These are phyloP conservation scores for Botrytis fragariae DNA, from an alignment of 2,329 filamentous ascomycete genomes.

Conservation along the genomic window DNA sequence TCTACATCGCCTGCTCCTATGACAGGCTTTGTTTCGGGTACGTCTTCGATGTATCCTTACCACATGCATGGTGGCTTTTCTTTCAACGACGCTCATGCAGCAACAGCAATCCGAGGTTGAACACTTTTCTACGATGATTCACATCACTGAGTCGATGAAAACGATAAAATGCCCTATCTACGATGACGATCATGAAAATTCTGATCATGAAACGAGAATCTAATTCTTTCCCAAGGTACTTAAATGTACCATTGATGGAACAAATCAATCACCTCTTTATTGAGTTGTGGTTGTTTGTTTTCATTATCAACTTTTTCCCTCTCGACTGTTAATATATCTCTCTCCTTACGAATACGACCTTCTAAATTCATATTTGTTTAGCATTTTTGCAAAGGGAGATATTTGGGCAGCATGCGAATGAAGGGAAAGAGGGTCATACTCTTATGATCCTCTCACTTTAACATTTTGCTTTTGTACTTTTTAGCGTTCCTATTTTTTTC, in stretches of 20 bases:
- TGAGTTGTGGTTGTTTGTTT: constrained; percentile 1
- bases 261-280: background rate
- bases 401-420: constrained; percentile 17
- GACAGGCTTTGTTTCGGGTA: constrained; percentile 48
- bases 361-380: constrained; percentile 16
- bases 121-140: background rate
- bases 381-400: constrained; percentile 15
- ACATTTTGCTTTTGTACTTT: constrained; percentile 17
- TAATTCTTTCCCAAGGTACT: background rate
- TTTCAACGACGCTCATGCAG: constrained; percentile 39
- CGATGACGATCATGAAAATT: constrained; percentile 10
- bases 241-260: background rate
- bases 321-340: constrained; percentile 6
- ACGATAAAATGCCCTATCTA: background rate
- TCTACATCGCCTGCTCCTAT: constrained; percentile 48
- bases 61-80: constrained; percentile 37
- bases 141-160: background rate
- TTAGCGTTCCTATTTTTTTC: constrained; percentile 13
- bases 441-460: constrained; percentile 2
- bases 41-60: constrained; percentile 41
- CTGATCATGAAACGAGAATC: constrained; percentile 7
- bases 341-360: constrained; percentile 5
- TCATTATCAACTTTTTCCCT: background rate
- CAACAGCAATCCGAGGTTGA: constrained; percentile 41
- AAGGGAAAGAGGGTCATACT: constrained; percentile 1